Conservation (phyloP, 2,329 filamentous ascomycete genomes). For the Cladosporium sp. region DNA sequence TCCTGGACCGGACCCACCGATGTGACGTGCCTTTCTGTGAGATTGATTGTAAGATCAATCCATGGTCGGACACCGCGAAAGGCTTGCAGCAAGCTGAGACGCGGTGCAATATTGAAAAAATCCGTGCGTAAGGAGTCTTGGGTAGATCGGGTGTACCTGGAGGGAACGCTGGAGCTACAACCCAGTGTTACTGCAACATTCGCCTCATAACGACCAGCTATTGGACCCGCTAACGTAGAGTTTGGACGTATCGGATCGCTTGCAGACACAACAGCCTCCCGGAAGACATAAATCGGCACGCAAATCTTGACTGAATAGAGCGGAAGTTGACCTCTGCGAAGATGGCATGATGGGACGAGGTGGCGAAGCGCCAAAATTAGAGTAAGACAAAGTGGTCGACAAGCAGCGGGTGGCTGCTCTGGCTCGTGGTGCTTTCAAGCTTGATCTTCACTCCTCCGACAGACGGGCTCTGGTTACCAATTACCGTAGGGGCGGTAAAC, state of each 20-base stretch:
- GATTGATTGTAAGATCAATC: not conserved
- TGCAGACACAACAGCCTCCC: too few species aligned
- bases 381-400: not conserved
- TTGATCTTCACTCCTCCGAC: not conserved
- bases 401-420: conserved; percentile 7
- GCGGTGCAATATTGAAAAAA: conserved; percentile 6
- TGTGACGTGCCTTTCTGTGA: not conserved
- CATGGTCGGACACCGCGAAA: not conserved
- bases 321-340: not conserved
- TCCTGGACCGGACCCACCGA: conserved; percentile 2
- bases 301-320: not conserved
- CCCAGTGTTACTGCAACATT: not conserved
- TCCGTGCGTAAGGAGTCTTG: not conserved
- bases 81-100: not conserved
- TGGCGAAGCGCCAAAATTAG: not conserved
- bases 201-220: not conserved
- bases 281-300: too few species aligned
- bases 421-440: conserved; percentile 8
- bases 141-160: too few species aligned
- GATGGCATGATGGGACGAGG: not conserved
- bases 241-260: too few species aligned
- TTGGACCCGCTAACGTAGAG: not conserved
- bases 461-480: not conserved
- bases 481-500: not conserved
- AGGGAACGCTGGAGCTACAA: too few species aligned